phyloP scores from a whole-genome alignment of 73 alveolate species.

The Paramecium tetraurelia region DNA sequence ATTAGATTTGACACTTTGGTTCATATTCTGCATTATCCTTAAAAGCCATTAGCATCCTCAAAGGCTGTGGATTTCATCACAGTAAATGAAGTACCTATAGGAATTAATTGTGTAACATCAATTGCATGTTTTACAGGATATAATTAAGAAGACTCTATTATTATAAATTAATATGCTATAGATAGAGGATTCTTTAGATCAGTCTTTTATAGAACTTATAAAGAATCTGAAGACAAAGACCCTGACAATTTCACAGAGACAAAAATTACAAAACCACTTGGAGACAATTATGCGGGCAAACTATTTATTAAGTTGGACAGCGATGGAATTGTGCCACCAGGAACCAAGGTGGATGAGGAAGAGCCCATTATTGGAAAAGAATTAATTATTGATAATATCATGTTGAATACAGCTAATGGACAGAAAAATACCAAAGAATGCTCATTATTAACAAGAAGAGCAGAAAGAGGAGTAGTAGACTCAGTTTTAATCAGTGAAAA shows the following conservation, averaged over 20 bases:
- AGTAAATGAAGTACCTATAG: constrained; percentile 70
- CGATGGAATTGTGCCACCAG: constrained; percentile 98
- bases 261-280: constrained; percentile 67
- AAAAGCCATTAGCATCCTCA: constrained; percentile 76
- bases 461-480: constrained; percentile 96
- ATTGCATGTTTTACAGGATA: constrained; percentile 99
- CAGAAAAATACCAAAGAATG: constrained; percentile 67
- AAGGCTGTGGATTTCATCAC: constrained; percentile 62
- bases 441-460: constrained; percentile 83
- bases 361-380: constrained; percentile 99
- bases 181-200: constrained; percentile 99
- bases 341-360: constrained; percentile 97
- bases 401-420: constrained; percentile 48
- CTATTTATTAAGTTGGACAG: constrained; percentile 84
- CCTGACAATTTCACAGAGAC: constrained; percentile 51
- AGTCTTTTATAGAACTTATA: constrained; percentile 97
- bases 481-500: constrained; percentile 90
- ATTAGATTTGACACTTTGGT: constrained; percentile 99
- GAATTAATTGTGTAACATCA: constrained; percentile 92
- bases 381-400: constrained; percentile 65
- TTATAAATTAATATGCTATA: constrained; percentile 93
- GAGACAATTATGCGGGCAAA: constrained; percentile 73
- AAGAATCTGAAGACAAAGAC: constrained; percentile 84
- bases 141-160: constrained; percentile 98
- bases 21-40: constrained; percentile 98